These are phyloP conservation scores for Scutellaria baicalensis DNA, from an alignment of 257 asterid genomes.

Conservation along the genomic window DNA sequence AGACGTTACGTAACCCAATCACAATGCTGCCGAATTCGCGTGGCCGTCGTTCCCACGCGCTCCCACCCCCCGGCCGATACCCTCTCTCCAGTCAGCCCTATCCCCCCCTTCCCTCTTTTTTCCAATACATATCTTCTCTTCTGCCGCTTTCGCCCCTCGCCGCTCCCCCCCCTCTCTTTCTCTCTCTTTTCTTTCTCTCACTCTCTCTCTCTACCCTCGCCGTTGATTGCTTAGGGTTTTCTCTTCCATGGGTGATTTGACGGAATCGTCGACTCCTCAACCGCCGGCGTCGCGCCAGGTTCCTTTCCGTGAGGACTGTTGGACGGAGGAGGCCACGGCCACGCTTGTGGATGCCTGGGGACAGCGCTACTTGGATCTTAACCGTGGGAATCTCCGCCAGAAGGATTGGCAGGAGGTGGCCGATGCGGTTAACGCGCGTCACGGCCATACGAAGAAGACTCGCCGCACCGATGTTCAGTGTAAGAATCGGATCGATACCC, in stretches of 20 bases:
- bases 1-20: conserved; percentile 30
- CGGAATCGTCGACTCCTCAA: conserved; percentile 34
- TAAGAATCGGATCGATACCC: conserved; percentile 64
- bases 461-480: conserved; percentile 71
- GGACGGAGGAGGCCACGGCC: conserved; percentile 77
- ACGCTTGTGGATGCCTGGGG: conserved; percentile 70
- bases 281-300: conserved; percentile 32
- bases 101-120: conserved; percentile 1
- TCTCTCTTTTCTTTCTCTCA: background rate
- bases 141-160: conserved; percentile 15
- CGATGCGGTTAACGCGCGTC: conserved; percentile 47
- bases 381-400: conserved; percentile 67
- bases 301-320: conserved; percentile 61
- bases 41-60: conserved; percentile 49
- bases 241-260: conserved; percentile 34
- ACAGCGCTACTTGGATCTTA: conserved; percentile 52
- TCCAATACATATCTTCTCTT: conserved; percentile 16
- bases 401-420: conserved; percentile 77
- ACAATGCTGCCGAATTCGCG: conserved; percentile 43
- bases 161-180: conserved; percentile 10
- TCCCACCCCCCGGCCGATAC: conserved; percentile 47
- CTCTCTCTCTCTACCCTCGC: background rate
- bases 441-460: conserved; percentile 53
- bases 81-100: conserved; percentile 28
- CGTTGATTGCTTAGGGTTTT: background rate